These are phyloP conservation scores for Leishmania aethiopica DNA, from an alignment of 208 protist genomes.

Conservation along the genomic window DNA sequence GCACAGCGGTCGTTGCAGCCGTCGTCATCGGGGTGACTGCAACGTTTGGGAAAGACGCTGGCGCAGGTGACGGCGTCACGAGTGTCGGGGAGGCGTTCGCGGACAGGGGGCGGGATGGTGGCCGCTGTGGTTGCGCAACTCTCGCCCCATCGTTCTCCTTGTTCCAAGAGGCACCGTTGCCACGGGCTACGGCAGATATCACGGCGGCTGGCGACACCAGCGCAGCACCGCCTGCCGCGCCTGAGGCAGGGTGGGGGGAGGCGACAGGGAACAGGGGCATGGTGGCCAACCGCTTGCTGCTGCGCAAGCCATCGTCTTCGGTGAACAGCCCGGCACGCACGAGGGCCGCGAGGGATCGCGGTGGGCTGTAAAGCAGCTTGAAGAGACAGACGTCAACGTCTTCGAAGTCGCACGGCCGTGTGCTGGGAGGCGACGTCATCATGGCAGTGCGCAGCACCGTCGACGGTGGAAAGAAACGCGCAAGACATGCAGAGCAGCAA, in stretches of 20 bases:
- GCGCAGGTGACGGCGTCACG: not conserved
- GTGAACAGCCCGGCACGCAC: slow-evolving; percentile 9
- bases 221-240: not conserved
- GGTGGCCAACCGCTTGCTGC: not conserved
- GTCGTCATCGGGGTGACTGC: not conserved
- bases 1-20: not conserved
- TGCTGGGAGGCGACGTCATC: not conserved
- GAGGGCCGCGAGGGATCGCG: slow-evolving; percentile 17
- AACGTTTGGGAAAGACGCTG: not conserved
- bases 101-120: not conserved
- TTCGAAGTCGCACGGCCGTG: not conserved
- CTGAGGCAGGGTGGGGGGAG: not conserved
- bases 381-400: slow-evolving; percentile 15
- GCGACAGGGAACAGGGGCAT: not conserved
- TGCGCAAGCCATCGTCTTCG: slow-evolving; percentile 6
- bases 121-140: not conserved
- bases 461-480: not conserved
- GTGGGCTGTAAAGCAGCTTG: slow-evolving; percentile 20
- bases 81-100: not conserved
- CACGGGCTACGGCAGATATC: not conserved
- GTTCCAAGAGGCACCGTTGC: not conserved
- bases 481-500: not conserved
- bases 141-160: not conserved
- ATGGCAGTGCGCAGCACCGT: not conserved
- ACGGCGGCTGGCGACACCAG: not conserved